Evolutionary conservation across 2,329 filamentous ascomycete genomes (phyloP).

Genomic region (Fusarium nematophilum): DNA sequence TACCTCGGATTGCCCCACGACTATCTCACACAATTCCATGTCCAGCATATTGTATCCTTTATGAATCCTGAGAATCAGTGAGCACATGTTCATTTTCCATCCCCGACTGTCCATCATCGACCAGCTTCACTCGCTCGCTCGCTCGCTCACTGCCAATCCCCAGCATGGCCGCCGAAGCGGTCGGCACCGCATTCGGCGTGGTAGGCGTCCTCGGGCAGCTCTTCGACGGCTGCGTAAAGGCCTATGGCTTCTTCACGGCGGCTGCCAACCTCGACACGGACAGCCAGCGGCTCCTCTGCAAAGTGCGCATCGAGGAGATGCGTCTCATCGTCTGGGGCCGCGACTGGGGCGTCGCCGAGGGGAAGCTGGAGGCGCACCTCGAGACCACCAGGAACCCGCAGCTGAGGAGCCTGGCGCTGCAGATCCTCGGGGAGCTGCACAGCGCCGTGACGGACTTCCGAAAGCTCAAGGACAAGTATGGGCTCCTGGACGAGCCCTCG

Average conservation of each 20-base stretch:
- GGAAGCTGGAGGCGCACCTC: conserved; percentile 56
- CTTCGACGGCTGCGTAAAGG: conserved; percentile 59
- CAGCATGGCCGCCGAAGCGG: conserved; percentile 51
- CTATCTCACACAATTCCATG: too few relatives aligned
- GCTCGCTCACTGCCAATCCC: background rate
- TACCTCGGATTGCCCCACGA: too few relatives aligned
- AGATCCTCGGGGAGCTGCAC: conserved; percentile 57
- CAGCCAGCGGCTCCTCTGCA: conserved; percentile 57
- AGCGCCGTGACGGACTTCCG: conserved; percentile 58
- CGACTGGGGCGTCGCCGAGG: conserved; percentile 61
- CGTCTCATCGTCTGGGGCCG: conserved; percentile 59
- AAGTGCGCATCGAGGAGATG: conserved; percentile 63
- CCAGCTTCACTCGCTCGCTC: background rate
- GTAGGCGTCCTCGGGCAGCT: conserved; percentile 59
- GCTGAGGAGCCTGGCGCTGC: conserved; percentile 53
- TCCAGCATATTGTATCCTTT: too few relatives aligned
- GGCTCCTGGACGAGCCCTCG: conserved; percentile 49
- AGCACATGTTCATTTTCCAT: too few relatives aligned
- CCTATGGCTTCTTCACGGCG: conserved; percentile 57
- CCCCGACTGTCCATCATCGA: too few relatives aligned
- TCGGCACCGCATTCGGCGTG: conserved; percentile 57
- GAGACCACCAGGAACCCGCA: conserved; percentile 51
- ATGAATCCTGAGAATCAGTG: too few relatives aligned
- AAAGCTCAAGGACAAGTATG: conserved; percentile 56
- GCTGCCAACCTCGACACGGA: conserved; percentile 57